phyloP scores from a whole-genome alignment of 2,329 filamentous ascomycete genomes.

The Sarocladiaceae sp. region DNA sequence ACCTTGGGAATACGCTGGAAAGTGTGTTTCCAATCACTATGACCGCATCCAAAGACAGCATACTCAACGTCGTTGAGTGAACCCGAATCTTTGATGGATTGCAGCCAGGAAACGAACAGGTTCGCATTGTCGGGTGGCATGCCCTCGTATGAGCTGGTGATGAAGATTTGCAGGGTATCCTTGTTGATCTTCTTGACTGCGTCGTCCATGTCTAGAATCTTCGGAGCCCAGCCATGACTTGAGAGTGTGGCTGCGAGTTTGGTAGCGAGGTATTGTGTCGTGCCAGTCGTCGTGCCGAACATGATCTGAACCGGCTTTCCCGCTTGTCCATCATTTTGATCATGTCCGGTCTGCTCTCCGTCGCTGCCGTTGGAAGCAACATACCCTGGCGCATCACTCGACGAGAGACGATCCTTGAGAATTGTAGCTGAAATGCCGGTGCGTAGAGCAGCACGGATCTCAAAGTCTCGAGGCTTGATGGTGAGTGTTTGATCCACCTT shows the following conservation, averaged over 20 bases:
- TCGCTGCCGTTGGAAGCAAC: too few species aligned
- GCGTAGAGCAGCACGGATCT: slow-evolving; percentile 51
- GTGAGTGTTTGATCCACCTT: slow-evolving; percentile 51
- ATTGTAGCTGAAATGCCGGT: slow-evolving; percentile 32
- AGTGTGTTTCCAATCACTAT: slow-evolving; percentile 49
- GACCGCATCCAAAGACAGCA: slow-evolving; percentile 62
- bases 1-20: slow-evolving; percentile 60
- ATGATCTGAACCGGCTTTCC: too few species aligned
- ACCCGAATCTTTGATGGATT: slow-evolving; percentile 36
- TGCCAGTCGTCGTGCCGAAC: too few species aligned
- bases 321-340: too few species aligned
- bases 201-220: slow-evolving; percentile 12
- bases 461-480: slow-evolving; percentile 56
- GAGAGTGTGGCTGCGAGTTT: background rate
- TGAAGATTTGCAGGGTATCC: slow-evolving; percentile 46
- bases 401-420: slow-evolving; percentile 33
- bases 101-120: slow-evolving; percentile 61
- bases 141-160: slow-evolving; percentile 67
- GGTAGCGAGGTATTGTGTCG: background rate
- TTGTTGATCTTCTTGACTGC: background rate
- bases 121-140: slow-evolving; percentile 65
- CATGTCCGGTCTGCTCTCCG: too few species aligned
- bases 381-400: slow-evolving; percentile 18
- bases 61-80: slow-evolving; percentile 52
- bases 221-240: background rate